Conservation (phyloP, 2,329 filamentous ascomycete genomes). For the Beauveria varroae region DNA sequence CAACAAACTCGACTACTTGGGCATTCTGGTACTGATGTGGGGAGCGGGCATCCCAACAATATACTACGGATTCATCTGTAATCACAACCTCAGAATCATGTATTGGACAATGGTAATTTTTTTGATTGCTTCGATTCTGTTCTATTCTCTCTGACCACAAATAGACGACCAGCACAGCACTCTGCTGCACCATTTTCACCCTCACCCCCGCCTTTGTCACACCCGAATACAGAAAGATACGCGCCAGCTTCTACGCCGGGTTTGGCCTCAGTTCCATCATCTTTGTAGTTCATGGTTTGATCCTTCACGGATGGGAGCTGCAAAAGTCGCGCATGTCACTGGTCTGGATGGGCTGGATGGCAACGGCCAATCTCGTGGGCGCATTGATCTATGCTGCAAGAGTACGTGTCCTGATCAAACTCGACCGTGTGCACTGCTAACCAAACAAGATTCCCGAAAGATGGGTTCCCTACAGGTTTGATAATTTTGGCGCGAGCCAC, state of each 20-base stretch:
- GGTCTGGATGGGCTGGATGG: conserved; percentile 13
- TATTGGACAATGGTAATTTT: conserved; percentile 14
- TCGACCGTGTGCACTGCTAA: not conserved
- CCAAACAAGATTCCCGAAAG: conserved; percentile 8
- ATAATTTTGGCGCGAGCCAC: conserved; percentile 12
- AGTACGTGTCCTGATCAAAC: not conserved
- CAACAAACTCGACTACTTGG: conserved; percentile 16
- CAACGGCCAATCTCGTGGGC: conserved; percentile 12
- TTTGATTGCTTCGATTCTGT: no score
- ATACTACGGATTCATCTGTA: conserved; percentile 15
- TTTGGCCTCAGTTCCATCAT: conserved; percentile 15
- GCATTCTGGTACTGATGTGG: conserved; percentile 11
- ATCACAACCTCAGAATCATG: conserved; percentile 7
- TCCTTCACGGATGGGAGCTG: conserved; percentile 13
- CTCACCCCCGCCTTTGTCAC: conserved; percentile 13
- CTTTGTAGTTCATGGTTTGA: conserved; percentile 12
- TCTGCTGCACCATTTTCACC: conserved; percentile 13
- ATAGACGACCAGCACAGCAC: conserved; percentile 9
- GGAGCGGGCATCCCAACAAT: conserved; percentile 7
- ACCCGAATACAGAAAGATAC: conserved; percentile 9
- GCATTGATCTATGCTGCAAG: conserved; percentile 11
- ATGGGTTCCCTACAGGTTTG: conserved; percentile 11
- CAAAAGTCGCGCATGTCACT: conserved; percentile 14
- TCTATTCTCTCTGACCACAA: not conserved
- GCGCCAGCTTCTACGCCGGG: conserved; percentile 14